A percentile compares a stretch with the other conserved stretches of the same genome.
Conservation (phyloP, 176 grass and related monocot species). For the Elymus sibiricus region DNA sequence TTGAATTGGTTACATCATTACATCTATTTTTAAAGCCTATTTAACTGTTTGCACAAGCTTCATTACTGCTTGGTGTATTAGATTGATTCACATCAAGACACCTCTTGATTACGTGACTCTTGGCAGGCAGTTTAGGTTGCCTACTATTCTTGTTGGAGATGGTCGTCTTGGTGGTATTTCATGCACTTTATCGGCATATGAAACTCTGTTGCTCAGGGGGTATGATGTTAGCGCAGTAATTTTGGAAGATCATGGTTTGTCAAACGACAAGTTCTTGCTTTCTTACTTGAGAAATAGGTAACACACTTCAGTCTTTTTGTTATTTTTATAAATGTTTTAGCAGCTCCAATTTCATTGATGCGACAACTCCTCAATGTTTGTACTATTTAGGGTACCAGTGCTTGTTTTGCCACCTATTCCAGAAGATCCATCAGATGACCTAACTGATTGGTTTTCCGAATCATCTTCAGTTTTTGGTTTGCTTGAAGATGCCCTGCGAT, state of each 20-base stretch:
- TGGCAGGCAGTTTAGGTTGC: constrained; percentile 77
- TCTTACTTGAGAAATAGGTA: constrained; percentile 80
- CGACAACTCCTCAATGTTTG: constrained; percentile 3
- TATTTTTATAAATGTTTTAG: constrained; percentile 12
- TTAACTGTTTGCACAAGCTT: background rate
- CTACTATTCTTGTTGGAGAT: constrained; percentile 90
- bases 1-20: background rate
- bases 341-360: background rate
- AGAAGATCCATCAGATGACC: constrained; percentile 64
- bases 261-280: constrained; percentile 61
- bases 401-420: constrained; percentile 79
- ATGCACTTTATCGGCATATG: constrained; percentile 85
- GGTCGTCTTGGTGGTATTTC: constrained; percentile 91
- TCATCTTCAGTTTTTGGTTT: constrained; percentile 58
- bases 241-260: constrained; percentile 69
- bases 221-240: constrained; percentile 89
- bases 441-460: constrained; percentile 87
- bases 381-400: constrained; percentile 58
- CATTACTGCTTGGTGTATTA: background rate
- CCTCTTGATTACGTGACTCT: constrained; percentile 3
- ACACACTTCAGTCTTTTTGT: constrained; percentile 1
- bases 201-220: constrained; percentile 77
- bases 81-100: background rate
- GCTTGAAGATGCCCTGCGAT: constrained; percentile 54
- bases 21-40: background rate